phyloP scores from a whole-genome alignment of 2,329 filamentous ascomycete species.

The Aspergillus latus region DNA sequence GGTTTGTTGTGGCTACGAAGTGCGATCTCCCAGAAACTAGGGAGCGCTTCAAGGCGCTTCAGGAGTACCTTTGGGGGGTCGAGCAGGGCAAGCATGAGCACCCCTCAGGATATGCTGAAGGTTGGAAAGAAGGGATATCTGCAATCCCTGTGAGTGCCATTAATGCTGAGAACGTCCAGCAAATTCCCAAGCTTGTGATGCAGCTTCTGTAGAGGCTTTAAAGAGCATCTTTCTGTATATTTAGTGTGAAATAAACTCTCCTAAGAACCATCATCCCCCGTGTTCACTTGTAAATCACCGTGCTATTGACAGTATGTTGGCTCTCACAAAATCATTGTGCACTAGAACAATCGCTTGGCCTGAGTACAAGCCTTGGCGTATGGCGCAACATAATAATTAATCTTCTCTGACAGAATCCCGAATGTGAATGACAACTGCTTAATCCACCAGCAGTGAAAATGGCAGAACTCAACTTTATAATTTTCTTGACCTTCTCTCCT shows the following conservation, averaged over 20 bases:
- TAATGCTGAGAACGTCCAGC: conserved; percentile 75
- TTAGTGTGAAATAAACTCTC: not conserved
- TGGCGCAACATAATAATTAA: not conserved
- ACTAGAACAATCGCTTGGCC: not conserved
- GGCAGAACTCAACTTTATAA: not conserved
- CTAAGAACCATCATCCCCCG: not conserved
- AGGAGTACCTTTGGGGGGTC: conserved; percentile 68
- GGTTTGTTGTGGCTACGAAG: conserved; percentile 95
- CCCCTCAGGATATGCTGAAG: conserved; percentile 71
- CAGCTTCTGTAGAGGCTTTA: conserved; percentile 33
- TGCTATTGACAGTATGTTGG: not conserved
- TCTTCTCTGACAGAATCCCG: not conserved
- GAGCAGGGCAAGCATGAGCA: conserved; percentile 64
- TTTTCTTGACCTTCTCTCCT: not conserved
- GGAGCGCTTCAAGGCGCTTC: conserved; percentile 70
- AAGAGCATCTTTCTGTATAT: conserved; percentile 1
- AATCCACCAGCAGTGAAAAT: conserved; percentile 3
- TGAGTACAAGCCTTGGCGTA: not conserved
- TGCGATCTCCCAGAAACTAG: conserved; percentile 78
- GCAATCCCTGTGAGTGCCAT: conserved; percentile 90
- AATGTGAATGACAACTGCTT: not conserved
- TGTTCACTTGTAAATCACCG: not conserved
- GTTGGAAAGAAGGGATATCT: conserved; percentile 56
- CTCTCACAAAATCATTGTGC: not conserved
- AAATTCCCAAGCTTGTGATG: conserved; percentile 45